phyloP scores from a whole-genome alignment of 2,329 filamentous ascomycete genomes.

The Hymenoscyphus albidus region DNA sequence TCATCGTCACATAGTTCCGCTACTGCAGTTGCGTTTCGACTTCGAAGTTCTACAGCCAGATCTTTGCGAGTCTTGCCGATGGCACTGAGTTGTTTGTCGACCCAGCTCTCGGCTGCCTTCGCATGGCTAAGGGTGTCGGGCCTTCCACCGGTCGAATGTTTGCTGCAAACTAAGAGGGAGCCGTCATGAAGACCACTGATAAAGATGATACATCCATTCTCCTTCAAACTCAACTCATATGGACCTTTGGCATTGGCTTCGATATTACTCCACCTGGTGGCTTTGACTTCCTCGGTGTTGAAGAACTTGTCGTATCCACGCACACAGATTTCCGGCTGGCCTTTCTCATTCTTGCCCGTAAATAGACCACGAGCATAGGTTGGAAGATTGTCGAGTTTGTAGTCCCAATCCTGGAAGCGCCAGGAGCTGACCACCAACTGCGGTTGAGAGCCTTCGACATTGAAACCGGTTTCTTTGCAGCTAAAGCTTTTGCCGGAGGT shows the following conservation, averaged over 20 bases:
- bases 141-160: slow-evolving; percentile 89
- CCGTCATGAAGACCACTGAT: slow-evolving; percentile 86
- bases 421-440: slow-evolving; percentile 78
- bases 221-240: slow-evolving; percentile 94
- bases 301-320: slow-evolving; percentile 99
- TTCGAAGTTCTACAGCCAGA: slow-evolving; percentile 69
- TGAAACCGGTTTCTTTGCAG: slow-evolving; percentile 77
- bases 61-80: slow-evolving; percentile 77
- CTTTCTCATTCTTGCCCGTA: slow-evolving; percentile 66
- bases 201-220: slow-evolving; percentile 99
- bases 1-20: slow-evolving; percentile 93
- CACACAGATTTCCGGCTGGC: slow-evolving; percentile 72
- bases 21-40: slow-evolving; percentile 87
- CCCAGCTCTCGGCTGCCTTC: slow-evolving; percentile 73
- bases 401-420: slow-evolving; percentile 93
- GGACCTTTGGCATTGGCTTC: slow-evolving; percentile 72
- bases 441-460: slow-evolving; percentile 58
- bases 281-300: slow-evolving; percentile 77
- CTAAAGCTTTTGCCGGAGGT: slow-evolving; percentile 55
- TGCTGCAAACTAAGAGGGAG: slow-evolving; percentile 93
- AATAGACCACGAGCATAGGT: slow-evolving; percentile 94
- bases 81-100: slow-evolving; percentile 72
- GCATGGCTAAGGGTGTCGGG: slow-evolving; percentile 72
- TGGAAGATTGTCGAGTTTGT: slow-evolving; percentile 80
- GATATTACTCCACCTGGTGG: slow-evolving; percentile 82